Evolutionary conservation across 202 grass and related monocot species (phyloP).

Genomic region (Hordeum pubiflorum): DNA sequence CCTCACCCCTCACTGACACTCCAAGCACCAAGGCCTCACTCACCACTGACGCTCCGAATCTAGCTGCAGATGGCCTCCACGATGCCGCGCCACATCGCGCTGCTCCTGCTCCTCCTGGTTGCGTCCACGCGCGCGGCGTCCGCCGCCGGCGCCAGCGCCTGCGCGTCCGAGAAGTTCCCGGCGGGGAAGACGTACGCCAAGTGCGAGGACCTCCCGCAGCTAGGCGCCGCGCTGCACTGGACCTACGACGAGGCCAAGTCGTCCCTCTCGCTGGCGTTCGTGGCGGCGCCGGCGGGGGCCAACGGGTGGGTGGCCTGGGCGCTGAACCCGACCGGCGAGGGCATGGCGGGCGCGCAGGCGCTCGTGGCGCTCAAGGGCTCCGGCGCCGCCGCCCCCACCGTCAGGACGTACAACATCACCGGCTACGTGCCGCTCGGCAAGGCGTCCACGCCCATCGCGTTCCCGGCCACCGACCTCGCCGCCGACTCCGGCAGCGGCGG

Average conservation of each 20-base stretch:
- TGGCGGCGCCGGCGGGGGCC: slow-evolving; percentile 44
- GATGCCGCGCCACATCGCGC: slow-evolving; percentile 6
- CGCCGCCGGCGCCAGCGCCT: neutral
- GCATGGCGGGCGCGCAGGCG: slow-evolving; percentile 67
- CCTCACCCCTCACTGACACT: neutral
- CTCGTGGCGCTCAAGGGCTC: slow-evolving; percentile 56
- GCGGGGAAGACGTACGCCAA: slow-evolving; percentile 34
- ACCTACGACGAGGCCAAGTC: slow-evolving; percentile 43
- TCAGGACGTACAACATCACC: slow-evolving; percentile 81
- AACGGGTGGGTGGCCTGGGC: slow-evolving; percentile 85
- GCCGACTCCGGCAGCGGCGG: slow-evolving; percentile 43
- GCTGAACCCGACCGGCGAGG: slow-evolving; percentile 51
- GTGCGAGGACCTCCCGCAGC: slow-evolving; percentile 60
- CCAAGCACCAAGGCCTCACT: neutral
- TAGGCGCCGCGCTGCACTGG: slow-evolving; percentile 71
- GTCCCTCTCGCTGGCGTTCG: slow-evolving; percentile 66
- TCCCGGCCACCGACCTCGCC: slow-evolving; percentile 50
- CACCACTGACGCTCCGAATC: neutral
- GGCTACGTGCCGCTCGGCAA: slow-evolving; percentile 31
- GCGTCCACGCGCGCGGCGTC: neutral
- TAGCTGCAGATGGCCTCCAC: neutral
- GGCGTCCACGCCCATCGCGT: slow-evolving; percentile 43
- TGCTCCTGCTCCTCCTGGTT: slow-evolving; percentile 48
- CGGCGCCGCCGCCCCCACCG: neutral
- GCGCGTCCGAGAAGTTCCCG: slow-evolving; percentile 61